Evolutionary conservation across 2,329 filamentous ascomycete genomes (phyloP).

Genomic region (Aureobasidium sp.): DNA sequence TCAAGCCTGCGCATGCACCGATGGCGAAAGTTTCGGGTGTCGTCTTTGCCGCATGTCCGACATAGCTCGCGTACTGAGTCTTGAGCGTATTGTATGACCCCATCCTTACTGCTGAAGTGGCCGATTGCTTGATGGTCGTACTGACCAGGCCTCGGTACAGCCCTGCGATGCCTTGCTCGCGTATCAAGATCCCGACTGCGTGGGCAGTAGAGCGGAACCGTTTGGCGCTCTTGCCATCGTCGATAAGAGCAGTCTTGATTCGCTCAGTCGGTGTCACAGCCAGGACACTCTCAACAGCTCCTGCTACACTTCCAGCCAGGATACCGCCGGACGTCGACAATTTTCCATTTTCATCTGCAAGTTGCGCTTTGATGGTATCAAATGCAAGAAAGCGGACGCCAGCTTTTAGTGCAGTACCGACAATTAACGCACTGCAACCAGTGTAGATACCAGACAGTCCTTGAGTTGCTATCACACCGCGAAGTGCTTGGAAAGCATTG

Average conservation of each 20-base stretch:
- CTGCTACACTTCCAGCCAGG: constrained; percentile 27
- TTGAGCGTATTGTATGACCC: constrained; percentile 44
- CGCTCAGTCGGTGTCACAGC: constrained; percentile 29
- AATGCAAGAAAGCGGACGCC: constrained; percentile 29
- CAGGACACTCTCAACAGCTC: constrained; percentile 25
- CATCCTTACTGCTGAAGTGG: constrained; percentile 43
- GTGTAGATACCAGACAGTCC: constrained; percentile 28
- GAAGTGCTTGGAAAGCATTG: constrained; percentile 26
- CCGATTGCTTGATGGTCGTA: constrained; percentile 44
- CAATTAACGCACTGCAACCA: constrained; percentile 26
- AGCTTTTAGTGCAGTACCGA: constrained; percentile 28
- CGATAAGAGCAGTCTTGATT: constrained; percentile 30
- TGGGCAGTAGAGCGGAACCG: constrained; percentile 20
- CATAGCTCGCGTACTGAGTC: constrained; percentile 25
- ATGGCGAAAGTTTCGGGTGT: constrained; percentile 23
- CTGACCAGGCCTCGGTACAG: constrained; percentile 41
- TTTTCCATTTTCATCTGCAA: constrained; percentile 25
- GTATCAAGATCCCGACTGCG: constrained; percentile 24
- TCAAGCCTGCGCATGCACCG: constrained; percentile 26
- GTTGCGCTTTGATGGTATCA: constrained; percentile 24
- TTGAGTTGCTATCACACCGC: constrained; percentile 20
- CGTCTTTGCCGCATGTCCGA: constrained; percentile 23
- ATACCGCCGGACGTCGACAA: constrained; percentile 25
- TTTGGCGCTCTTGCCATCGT: constrained; percentile 24
- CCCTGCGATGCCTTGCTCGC: constrained; percentile 36